Base-by-base conservation (phyloP, 164 flowering plant genomes). In the Brasenia schreberi region DNA sequence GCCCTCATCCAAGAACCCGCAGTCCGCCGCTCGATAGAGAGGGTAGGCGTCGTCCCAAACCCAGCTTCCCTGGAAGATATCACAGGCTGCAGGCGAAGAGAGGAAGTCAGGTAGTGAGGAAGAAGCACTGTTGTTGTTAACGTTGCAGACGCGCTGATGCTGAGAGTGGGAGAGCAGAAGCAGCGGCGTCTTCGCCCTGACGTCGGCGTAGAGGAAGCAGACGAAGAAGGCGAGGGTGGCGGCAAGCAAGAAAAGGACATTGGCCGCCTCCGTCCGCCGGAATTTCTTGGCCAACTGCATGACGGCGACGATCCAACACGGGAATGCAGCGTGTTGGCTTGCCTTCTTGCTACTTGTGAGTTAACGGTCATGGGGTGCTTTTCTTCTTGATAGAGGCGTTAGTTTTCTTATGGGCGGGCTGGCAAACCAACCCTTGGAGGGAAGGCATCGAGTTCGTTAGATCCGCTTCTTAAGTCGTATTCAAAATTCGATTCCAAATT, bases 31-130 rank as follows among this genome's bases (percentile, higher is more conserved):
- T 39, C 81, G 73, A 67, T 90, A 90, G 79, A 90, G 53, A 4
- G 97, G 97, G 69, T 87, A 88, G 0, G 17, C 67, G 19, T 90
- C 90, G 73, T 90, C 95, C 95, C 92, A 90, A 27, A 85, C 84
- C 94, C 95, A 88, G 39, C 82, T 73, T 42, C 97, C 97, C 16
- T 80, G 76, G 75, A 88, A 86, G 75, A 88, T 69, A 75, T 90
- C 83, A 66, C 97, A 90, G 10, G 56, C 56, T 33, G 39, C 39
- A 3, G 56, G 56, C 56, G 5, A 9, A 1, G 10, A 9, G 12
- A 49, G 16, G 56, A 49, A 49, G 56, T 49, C 9, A 9, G 56
- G 56, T 14, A 49, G 56, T 9, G 56, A 49, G 39, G 39, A 33
- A 33, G 39, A 9, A 49, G 12, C 56, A 9, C 9, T 14, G 56